Conservation (phyloP, 1,284 basidiomycete species). For the Cryptococcus amylolentus region DNA sequence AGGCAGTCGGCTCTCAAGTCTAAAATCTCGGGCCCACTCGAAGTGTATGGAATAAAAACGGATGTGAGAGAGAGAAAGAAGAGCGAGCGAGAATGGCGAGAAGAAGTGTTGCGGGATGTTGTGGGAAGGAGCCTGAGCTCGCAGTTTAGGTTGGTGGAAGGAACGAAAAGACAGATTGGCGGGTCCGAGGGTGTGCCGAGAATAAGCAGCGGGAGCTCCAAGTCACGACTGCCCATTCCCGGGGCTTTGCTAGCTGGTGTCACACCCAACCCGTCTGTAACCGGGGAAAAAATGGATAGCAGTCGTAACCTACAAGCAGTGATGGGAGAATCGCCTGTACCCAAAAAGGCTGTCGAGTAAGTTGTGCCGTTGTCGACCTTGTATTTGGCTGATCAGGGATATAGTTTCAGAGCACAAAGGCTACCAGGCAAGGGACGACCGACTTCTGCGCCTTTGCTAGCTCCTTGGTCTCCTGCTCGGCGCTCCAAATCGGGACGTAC, state of each 20-base stretch:
- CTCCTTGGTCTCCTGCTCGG: neutral
- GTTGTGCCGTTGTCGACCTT: too few species aligned
- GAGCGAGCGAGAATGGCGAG: conserved; percentile 12
- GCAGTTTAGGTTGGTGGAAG: neutral
- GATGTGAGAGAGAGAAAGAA: neutral
- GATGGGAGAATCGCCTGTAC: conserved; percentile 2
- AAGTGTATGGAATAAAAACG: neutral
- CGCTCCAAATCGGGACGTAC: neutral
- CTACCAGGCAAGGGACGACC: neutral
- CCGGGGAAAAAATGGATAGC: conserved; percentile 5
- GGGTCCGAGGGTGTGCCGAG: neutral
- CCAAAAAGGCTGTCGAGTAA: neutral
- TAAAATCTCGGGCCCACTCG: conserved; percentile 14
- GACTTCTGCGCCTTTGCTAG: neutral
- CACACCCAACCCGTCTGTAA: too few species aligned
- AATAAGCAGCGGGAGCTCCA: neutral
- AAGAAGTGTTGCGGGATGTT: conserved; percentile 15
- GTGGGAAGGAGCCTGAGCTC: conserved; percentile 1
- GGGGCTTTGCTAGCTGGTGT: too few species aligned
- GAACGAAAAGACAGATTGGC: neutral
- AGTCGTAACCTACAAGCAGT: conserved; percentile 11
- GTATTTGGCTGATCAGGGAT: too few species aligned
- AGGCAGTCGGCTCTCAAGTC: conserved; percentile 3
- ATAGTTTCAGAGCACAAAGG: too few species aligned
- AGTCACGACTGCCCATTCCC: too few species aligned